Percentiles rank a stretch among this genome's conserved stretches.
phyloP scores from a whole-genome alignment of 140 eudicot genomes.

The Erigeron philadelphicus region DNA sequence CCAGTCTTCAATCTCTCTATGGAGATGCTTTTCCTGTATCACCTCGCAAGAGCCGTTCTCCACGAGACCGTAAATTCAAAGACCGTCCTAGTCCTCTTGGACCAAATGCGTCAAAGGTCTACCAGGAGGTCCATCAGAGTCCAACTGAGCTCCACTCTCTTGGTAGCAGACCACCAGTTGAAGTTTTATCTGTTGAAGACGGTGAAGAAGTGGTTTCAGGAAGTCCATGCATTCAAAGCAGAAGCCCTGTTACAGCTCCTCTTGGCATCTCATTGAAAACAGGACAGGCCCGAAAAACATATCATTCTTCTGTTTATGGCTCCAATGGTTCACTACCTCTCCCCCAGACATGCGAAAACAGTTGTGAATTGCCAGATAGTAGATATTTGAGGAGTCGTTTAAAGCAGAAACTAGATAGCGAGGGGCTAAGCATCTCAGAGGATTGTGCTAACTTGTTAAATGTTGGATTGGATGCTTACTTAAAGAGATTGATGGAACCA shows the following conservation, averaged over 20 bases:
- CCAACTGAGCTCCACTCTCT: constrained; percentile 76
- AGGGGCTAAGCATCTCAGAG: constrained; percentile 50
- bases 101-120: constrained; percentile 52
- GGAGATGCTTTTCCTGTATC: constrained; percentile 62
- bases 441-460: constrained; percentile 61
- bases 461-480: constrained; percentile 55
- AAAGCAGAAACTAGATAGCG: constrained; percentile 51
- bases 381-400: constrained; percentile 44
- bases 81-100: constrained; percentile 79
- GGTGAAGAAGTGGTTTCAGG: constrained; percentile 78
- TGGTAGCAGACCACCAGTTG: constrained; percentile 75
- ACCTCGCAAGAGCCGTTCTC: constrained; percentile 68
- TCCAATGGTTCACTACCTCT: constrained; percentile 3
- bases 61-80: constrained; percentile 51
- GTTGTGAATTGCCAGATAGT: constrained; percentile 56
- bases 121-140: constrained; percentile 62
- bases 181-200: constrained; percentile 70
- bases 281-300: constrained; percentile 37
- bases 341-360: constrained; percentile 41
- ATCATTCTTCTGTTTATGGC: constrained; percentile 13
- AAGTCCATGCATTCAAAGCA: constrained; percentile 51
- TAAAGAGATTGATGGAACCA: constrained; percentile 73
- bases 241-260: constrained; percentile 72
- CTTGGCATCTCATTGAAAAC: constrained; percentile 46
- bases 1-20: constrained; percentile 43